Evolutionary conservation across 2,329 filamentous ascomycete genomes (phyloP), one percentile per base, ranked within the genome.

Genomic region (Tricladium varicosporioides): DNA sequence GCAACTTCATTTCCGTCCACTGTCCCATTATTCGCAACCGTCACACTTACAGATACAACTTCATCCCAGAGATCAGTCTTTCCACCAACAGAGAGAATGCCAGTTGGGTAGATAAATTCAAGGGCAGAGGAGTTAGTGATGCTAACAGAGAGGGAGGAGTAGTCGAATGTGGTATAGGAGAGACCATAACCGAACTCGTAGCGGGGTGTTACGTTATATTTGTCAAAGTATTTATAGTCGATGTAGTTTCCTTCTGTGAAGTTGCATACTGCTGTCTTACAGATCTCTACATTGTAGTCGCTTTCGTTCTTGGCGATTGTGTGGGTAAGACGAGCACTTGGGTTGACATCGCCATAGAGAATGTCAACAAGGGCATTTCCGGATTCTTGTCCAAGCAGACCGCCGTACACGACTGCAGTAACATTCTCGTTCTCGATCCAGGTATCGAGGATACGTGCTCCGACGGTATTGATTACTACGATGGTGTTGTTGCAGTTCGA

Each of bases 151-250:
- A 93, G 73, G 69, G 88, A 76, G 19, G 85, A 83, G 75, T 90
- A 91, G 52, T 81, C 72, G 68, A 94, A 92, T 1, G 80, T 89
- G 1, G 89, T 90, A 78, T 93, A 94, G 1, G 83, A 88, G 9
- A 94, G 75, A 53, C 91, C 91, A 66, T 81, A 88, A 7, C 90
- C 90, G 64, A 94, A 94, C 67, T 92, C 88, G 72, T 85, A 93
- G 59, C 88, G 81, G 1, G 89, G 88, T 1, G 81, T 80, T 54
- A 83, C 78, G 63, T 82, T 74, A 49, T 75, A 71, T 18, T 51
- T 78, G 74, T 94, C 90, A 51, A 93, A 89, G 63, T 85, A 78
- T 40, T 86, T 81, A 75, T 91, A 90, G 73, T 93, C 90, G 67
- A 94, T 91, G 71, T 91, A 90, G 52, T 88, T 78, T 13, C 89